Conservation (phyloP, 352 stramenopile species). For the Paralagenidium karlingii region DNA sequence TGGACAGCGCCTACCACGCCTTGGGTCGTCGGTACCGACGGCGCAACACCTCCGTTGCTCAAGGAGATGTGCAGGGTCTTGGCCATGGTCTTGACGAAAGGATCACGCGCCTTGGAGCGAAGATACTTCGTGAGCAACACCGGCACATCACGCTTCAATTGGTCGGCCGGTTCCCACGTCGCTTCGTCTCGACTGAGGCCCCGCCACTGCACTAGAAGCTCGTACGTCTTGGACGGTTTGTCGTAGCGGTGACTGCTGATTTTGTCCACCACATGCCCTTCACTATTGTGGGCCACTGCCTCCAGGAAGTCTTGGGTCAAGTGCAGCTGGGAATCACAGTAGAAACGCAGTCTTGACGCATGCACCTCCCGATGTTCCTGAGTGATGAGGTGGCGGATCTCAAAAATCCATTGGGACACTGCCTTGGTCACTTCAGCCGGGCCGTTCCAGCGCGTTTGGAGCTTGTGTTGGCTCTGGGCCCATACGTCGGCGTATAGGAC, state of each 20-base stretch:
- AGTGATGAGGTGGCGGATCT: constrained; percentile 6
- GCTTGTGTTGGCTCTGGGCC: constrained; percentile 4
- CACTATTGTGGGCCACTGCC: constrained; percentile 9
- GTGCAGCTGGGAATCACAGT: constrained; percentile 4
- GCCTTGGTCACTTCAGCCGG: constrained; percentile 4
- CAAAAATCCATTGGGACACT: constrained; percentile 8
- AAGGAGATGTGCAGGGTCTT: background rate
- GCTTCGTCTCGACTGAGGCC: constrained; percentile 4
- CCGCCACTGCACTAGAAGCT: constrained; percentile 4
- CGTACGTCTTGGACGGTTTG: background rate
- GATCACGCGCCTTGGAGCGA: background rate
- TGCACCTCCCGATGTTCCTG: constrained; percentile 4
- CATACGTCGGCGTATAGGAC: constrained; percentile 12
- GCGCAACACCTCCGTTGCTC: background rate
- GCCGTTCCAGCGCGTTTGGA: constrained; percentile 7
- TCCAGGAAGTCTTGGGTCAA: constrained; percentile 6
- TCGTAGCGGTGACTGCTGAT: background rate
- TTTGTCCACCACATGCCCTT: constrained; percentile 6
- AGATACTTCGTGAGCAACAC: background rate
- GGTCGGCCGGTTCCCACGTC: constrained; percentile 6
- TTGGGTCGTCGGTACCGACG: no score
- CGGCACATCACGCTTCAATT: constrained; percentile 6
- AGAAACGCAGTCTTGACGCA: constrained; percentile 6
- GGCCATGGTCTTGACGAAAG: background rate
- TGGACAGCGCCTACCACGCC: no score